A percentile compares a stretch with the other conserved stretches of the same genome.
phyloP scores from a whole-genome alignment of 495 filamentous ascomycete species.

The Echria macrotheca region DNA sequence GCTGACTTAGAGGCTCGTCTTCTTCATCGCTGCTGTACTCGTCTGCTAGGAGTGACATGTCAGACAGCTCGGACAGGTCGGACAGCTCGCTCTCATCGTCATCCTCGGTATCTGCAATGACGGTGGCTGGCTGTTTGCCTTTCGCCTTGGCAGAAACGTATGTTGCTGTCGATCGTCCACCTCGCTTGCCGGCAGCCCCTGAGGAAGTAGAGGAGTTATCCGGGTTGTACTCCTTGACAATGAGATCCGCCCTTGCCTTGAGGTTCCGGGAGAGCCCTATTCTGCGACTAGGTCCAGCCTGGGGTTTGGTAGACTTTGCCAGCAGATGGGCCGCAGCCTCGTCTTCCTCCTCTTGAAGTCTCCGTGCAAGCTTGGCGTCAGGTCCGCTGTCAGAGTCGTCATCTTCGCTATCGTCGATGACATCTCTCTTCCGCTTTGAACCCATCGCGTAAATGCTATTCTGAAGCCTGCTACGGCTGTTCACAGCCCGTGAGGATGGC shows the following conservation, averaged over 20 bases:
- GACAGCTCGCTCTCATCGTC: neutral
- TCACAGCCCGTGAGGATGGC: conserved; percentile 10
- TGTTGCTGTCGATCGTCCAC: neutral
- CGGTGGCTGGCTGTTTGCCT: neutral
- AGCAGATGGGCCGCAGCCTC: neutral
- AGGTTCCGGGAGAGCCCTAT: no score
- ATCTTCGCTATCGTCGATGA: conserved; percentile 32
- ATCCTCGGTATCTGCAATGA: neutral
- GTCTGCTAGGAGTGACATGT: no score
- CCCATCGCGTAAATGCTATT: conserved; percentile 24
- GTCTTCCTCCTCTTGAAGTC: conserved; percentile 61
- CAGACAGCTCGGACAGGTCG: neutral
- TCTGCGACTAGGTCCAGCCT: no score
- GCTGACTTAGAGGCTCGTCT: neutral
- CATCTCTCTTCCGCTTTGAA: conserved; percentile 26
- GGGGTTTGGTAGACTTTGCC: neutral
- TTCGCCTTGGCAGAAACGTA: neutral
- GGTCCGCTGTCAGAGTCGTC: conserved; percentile 31
- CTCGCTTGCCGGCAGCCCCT: no score
- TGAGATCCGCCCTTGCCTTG: no score
- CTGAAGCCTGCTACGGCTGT: conserved; percentile 13
- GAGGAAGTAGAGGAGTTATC: neutral
- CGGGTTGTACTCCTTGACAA: neutral
- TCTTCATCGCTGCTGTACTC: neutral
- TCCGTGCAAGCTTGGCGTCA: conserved; percentile 54